A percentile compares a stretch with the other conserved stretches of the same genome.
Evolutionary conservation across 345 rosid genomes (phyloP).

Genomic region (Microthlaspi erraticum): DNA sequence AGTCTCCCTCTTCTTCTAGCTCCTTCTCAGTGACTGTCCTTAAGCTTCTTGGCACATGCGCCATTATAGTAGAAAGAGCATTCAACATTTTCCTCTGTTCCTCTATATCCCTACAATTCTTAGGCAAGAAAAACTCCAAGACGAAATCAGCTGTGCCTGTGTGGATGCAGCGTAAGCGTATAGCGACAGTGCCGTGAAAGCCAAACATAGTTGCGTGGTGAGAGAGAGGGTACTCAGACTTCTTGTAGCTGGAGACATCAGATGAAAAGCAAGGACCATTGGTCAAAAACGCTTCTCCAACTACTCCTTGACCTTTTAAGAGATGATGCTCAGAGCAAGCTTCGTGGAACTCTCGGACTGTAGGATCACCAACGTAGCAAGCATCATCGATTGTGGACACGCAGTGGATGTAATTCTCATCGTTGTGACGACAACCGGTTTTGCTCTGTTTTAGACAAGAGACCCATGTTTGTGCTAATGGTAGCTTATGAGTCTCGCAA

Average conservation of each 20-base stretch:
- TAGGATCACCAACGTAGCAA: conserved; percentile 67
- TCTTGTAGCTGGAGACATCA: conserved; percentile 67
- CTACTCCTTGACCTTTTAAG: conserved; percentile 91
- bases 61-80: conserved; percentile 71
- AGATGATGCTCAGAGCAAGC: conserved; percentile 98
- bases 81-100: conserved; percentile 76
- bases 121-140: conserved; percentile 93
- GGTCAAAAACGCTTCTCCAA: conserved; percentile 83
- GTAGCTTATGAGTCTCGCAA: conserved; percentile 77
- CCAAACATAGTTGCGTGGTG: conserved; percentile 94
- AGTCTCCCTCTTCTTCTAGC: conserved; percentile 56
- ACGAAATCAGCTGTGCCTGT: conserved; percentile 76
- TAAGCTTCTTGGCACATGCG: conserved; percentile 67
- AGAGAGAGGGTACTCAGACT: conserved; percentile 87
- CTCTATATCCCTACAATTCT: conserved; percentile 59
- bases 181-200: conserved; percentile 79
- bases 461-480: conserved; percentile 92
- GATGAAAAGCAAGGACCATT: conserved; percentile 90
- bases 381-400: conserved; percentile 86
- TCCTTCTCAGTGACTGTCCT: conserved; percentile 82
- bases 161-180: conserved; percentile 74
- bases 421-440: conserved; percentile 80
- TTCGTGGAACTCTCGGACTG: conserved; percentile 69
- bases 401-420: conserved; percentile 70
- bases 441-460: conserved; percentile 81